Evolutionary conservation across 1,284 basidiomycete genomes (phyloP).

Genomic region (Somion occarium): DNA sequence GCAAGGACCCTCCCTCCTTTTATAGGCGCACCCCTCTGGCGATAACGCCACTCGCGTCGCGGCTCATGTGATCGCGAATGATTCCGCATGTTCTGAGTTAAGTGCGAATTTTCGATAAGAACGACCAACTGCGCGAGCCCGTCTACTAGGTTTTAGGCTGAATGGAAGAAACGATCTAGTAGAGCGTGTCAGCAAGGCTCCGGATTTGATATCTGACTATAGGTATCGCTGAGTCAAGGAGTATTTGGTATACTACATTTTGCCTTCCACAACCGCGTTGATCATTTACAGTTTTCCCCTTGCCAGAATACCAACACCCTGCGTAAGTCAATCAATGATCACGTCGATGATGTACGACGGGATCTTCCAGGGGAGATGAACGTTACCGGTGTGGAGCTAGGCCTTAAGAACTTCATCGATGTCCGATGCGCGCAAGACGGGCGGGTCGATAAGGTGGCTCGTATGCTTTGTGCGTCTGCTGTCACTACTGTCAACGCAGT

Average conservation of each 20-base stretch:
- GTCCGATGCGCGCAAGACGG: slow-evolving; percentile 86
- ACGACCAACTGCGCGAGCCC: too few species aligned
- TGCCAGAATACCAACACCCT: slow-evolving; percentile 38
- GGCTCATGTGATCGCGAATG: too few species aligned
- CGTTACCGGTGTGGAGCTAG: slow-evolving; percentile 65
- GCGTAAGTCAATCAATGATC: slow-evolving; percentile 46
- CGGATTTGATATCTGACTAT: slow-evolving; percentile 32
- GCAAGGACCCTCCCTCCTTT: too few species aligned
- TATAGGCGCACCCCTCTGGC: too few species aligned
- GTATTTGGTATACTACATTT: slow-evolving; percentile 45
- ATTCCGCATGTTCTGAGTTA: too few species aligned
- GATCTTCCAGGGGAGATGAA: slow-evolving; percentile 51
- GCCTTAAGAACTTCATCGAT: slow-evolving; percentile 68
- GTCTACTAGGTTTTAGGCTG: too few species aligned
- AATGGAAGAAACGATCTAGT: slow-evolving; percentile 82
- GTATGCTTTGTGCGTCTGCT: slow-evolving; percentile 79
- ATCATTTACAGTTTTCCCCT: slow-evolving; percentile 3
- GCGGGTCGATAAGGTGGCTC: slow-evolving; percentile 80
- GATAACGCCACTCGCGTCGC: too few species aligned
- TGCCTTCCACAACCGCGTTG: not conserved
- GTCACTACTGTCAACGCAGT: slow-evolving; percentile 61
- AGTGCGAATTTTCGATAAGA: too few species aligned
- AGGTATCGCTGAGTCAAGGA: slow-evolving; percentile 55
- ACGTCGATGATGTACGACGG: slow-evolving; percentile 45
- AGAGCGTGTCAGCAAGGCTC: slow-evolving; percentile 42